Conservation (phyloP, 1,139 yeast genomes). For the Saccharomyces hybrid region DNA sequence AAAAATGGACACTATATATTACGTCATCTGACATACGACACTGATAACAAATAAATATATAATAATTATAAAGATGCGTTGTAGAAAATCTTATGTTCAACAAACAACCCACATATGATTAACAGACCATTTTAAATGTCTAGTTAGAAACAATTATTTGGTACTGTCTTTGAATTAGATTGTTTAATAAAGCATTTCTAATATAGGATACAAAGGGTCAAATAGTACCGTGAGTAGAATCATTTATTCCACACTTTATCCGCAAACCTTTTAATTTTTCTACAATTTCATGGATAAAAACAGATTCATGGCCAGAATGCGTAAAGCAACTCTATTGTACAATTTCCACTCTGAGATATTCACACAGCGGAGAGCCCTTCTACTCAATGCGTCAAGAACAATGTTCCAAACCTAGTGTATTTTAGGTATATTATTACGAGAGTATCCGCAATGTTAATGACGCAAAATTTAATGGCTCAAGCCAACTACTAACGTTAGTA, state of each 20-base stretch:
- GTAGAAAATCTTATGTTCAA: not conserved
- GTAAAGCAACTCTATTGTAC: not conserved
- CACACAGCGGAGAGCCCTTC: not conserved
- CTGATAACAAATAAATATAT: not conserved
- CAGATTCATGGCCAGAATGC: not conserved
- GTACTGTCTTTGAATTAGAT: not conserved
- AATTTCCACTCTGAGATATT: not conserved
- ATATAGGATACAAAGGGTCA: not conserved
- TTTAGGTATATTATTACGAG: too few species aligned
- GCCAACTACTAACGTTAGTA: too few species aligned
- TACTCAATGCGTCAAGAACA: not conserved
- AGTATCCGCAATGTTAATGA: not conserved
- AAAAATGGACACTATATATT: not conserved
- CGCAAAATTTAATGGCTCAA: too few species aligned
- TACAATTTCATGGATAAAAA: not conserved
- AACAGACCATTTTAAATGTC: too few species aligned
- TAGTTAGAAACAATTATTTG: not conserved
- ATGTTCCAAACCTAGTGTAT: not conserved
- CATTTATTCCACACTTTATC: too few species aligned
- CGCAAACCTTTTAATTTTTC: not conserved
- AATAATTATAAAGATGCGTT: not conserved
- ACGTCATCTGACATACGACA: not conserved
- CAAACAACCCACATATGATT: not conserved
- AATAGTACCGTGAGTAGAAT: not conserved
- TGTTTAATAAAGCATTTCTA: not conserved